These are phyloP conservation scores for Thelephora aurantiotincta DNA, from an alignment of 768 basidiomycete species.

Conservation along the genomic window DNA sequence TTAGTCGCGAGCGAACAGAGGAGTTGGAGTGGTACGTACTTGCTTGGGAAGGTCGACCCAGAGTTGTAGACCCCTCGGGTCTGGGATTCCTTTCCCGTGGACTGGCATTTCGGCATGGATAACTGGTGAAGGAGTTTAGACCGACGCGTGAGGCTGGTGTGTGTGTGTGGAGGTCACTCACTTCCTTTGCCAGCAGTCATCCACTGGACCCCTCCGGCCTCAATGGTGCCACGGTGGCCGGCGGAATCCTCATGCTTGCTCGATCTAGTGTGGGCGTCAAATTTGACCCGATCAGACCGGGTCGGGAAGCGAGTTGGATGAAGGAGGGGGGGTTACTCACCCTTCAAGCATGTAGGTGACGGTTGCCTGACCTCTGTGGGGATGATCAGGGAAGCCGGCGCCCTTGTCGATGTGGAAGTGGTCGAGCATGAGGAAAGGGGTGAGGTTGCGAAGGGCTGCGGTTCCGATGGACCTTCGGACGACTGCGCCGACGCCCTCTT, in stretches of 20 bases:
- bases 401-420: constrained; percentile 63
- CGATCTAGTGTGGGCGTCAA: constrained; percentile 21
- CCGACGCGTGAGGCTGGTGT: background rate
- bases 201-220: constrained; percentile 86
- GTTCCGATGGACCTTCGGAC: constrained; percentile 85
- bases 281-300: background rate
- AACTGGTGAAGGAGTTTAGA: constrained; percentile 16
- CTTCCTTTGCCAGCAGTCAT: constrained; percentile 55
- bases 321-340: constrained; percentile 18
- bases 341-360: constrained; percentile 87
- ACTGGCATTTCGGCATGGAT: constrained; percentile 88
- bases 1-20: background rate
- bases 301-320: background rate
- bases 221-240: constrained; percentile 67
- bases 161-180: background rate
- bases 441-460: constrained; percentile 57
- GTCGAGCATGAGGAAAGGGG: constrained; percentile 86
- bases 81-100: constrained; percentile 46
- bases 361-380: constrained; percentile 81
- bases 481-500: constrained; percentile 63
- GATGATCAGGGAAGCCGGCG: constrained; percentile 85
- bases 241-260: constrained; percentile 86
- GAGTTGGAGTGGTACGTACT: constrained; percentile 17
- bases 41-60: constrained; percentile 75
- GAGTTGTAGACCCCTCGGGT: constrained; percentile 76